Evolutionary conservation across 805 yeast genomes (phyloP).

Genomic region (Yarrowia bubula): DNA sequence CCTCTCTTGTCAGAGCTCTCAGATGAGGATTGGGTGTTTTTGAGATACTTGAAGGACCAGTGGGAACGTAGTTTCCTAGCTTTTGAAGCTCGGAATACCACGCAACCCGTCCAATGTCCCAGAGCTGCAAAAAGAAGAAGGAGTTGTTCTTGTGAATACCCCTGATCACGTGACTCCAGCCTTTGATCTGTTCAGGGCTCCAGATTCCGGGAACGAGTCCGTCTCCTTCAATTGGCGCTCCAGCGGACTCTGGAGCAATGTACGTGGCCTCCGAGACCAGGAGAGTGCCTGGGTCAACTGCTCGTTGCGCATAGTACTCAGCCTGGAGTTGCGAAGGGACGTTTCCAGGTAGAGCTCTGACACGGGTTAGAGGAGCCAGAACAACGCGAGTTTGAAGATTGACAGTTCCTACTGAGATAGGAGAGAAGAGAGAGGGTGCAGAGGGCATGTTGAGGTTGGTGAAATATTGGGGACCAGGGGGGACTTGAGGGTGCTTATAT

Average conservation of each 20-base stretch:
- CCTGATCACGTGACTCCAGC: constrained; percentile 58
- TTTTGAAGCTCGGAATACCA: constrained; percentile 7
- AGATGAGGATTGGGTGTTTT: background rate
- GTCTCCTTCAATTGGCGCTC: constrained; percentile 41
- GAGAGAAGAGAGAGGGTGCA: constrained; percentile 31
- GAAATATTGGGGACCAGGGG: too few relatives aligned
- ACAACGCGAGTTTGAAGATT: constrained; percentile 44
- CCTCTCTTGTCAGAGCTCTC: constrained; percentile 44
- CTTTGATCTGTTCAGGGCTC: constrained; percentile 81
- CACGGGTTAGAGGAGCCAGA: constrained; percentile 53
- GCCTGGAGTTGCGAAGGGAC: constrained; percentile 48
- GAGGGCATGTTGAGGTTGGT: background rate
- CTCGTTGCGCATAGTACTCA: constrained; percentile 56
- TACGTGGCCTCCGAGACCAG: constrained; percentile 60
- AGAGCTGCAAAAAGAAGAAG: constrained; percentile 44
- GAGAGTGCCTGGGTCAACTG: constrained; percentile 56
- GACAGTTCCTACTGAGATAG: constrained; percentile 35
- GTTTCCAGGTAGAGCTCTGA: constrained; percentile 40
- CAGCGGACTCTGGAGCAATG: constrained; percentile 43
- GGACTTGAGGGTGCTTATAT: too few relatives aligned
- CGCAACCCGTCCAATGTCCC: constrained; percentile 46
- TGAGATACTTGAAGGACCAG: constrained; percentile 28
- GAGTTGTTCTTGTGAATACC: constrained; percentile 46
- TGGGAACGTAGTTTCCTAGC: constrained; percentile 21
- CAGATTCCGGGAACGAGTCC: constrained; percentile 45